These are phyloP conservation scores for Rhizophlyctis rosea DNA, from an alignment of 192 early-diverging fungal genomes.

Conservation along the genomic window DNA sequence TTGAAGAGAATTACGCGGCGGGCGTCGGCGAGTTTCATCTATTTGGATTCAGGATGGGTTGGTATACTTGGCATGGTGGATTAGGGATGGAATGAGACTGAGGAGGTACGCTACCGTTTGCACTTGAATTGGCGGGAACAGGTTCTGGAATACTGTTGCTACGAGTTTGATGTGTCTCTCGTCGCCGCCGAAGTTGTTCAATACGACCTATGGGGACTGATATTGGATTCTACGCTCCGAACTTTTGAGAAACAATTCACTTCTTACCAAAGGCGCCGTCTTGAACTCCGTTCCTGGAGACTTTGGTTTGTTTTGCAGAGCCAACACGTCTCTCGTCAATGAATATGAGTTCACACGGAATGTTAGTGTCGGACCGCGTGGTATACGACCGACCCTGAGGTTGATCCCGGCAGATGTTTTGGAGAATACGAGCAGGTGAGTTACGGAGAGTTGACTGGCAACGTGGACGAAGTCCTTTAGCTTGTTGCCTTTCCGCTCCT, in stretches of 20 bases:
- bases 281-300: conserved; percentile 74
- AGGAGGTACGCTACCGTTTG: conserved; percentile 78
- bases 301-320: conserved; percentile 74
- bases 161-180: conserved; percentile 84
- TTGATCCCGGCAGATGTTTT: conserved; percentile 69
- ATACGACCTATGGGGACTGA: conserved; percentile 66
- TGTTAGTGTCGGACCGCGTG: conserved; percentile 89
- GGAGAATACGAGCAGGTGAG: conserved; percentile 87
- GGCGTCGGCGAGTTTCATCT: conserved; percentile 88
- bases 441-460: conserved; percentile 78
- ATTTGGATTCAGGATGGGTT: neutral
- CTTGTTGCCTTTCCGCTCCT: conserved; percentile 88
- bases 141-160: conserved; percentile 92
- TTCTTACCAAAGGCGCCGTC: conserved; percentile 70
- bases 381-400: conserved; percentile 80
- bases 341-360: conserved; percentile 82
- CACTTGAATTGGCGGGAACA: conserved; percentile 95
- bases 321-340: conserved; percentile 76
- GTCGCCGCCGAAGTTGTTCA: conserved; percentile 75
- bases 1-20: conserved; percentile 90
- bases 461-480: conserved; percentile 90
- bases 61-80: too few relatives aligned
- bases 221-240: conserved; percentile 22
- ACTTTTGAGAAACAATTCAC: too few relatives aligned
- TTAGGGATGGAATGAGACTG: too few relatives aligned